Evolutionary conservation across 1,284 basidiomycete genomes (phyloP), one percentile per base, ranked within the genome.

Genomic region (Malassezia japonica): DNA sequence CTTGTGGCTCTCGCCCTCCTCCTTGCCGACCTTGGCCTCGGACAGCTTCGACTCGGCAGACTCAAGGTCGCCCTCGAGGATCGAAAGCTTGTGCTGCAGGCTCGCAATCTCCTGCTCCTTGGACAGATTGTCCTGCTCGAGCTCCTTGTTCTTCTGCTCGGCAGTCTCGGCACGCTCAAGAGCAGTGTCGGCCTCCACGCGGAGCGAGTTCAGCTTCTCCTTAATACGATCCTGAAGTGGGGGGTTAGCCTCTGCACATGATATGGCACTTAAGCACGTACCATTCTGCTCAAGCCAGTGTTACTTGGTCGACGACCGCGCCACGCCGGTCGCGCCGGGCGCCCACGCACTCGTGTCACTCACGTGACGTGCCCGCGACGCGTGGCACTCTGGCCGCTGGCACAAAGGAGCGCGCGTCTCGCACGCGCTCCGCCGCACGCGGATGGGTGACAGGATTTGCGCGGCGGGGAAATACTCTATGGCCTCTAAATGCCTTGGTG

Each of bases 21-120:
- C 81, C 36, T 80, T 79, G 42, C 78, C 79, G 29, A 75, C 62
- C 78, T 96, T 96, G 65, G 80, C 78, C 20, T 85, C 82, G 24
- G 75, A 63, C 31, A 96, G 75, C 73, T 83, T 82, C n/a, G 57
- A 58, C 75, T 96, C 92, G 13, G 81, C 73, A 71, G 83, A 82
- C 68, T 91, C 85, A 53, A 88, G 79, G 39, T 90, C 82, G 6
- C 51, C 73, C 33, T 94, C 87, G 53, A 85, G 77, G 27, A 85
- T 74, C 31, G 74, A 67, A 36, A 92, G 79, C 75, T 83, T 84
- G 77, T 88, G 85, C 55, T 81, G 77, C 60, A 94, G 81, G 2
- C 91, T 95, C 6, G 78, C 77, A 67, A 90, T 86, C 72, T 87
- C 84, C 75, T 96, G 90, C 27, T 96, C 92, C 71, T 84, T 85